A percentile compares a stretch with the other conserved stretches of the same genome.
phyloP scores from a whole-genome alignment of 1,139 yeast species.

The Wickerhamomyces sp. region DNA sequence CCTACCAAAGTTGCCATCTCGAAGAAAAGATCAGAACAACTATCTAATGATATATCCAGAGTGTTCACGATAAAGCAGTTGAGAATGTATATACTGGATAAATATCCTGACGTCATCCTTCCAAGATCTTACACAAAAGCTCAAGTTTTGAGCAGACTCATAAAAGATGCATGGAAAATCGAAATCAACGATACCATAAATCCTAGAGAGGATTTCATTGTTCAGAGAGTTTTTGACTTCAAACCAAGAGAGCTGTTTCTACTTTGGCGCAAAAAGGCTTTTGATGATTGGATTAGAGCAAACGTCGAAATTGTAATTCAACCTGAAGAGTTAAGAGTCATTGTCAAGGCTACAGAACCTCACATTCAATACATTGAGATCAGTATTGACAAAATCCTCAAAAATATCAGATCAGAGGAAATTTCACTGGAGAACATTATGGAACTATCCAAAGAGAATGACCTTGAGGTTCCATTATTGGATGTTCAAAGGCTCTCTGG shows the following conservation, averaged over 20 bases:
- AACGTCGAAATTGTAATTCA: conserved; percentile 38
- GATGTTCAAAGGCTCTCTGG: conserved; percentile 21
- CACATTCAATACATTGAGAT: conserved; percentile 32
- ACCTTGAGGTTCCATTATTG: conserved; percentile 16
- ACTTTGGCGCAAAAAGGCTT: conserved; percentile 30
- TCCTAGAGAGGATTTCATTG: conserved; percentile 34
- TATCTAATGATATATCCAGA: conserved; percentile 21
- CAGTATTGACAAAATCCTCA: conserved; percentile 32
- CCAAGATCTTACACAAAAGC: conserved; percentile 16
- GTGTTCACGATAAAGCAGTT: conserved; percentile 29
- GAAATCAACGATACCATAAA: conserved; percentile 28
- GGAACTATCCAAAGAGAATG: conserved; percentile 4
- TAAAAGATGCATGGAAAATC: conserved; percentile 39
- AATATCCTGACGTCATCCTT: conserved; percentile 11
- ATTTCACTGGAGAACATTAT: conserved; percentile 26
- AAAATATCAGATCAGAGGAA: conserved; percentile 31
- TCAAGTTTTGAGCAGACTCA: conserved; percentile 25
- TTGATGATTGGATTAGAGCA: conserved; percentile 32
- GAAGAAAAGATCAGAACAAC: conserved; percentile 23
- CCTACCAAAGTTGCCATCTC: conserved; percentile 26
- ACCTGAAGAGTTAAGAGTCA: conserved; percentile 27
- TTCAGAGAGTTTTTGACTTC: conserved; percentile 32
- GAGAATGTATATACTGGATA: conserved; percentile 20
- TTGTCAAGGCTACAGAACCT: conserved; percentile 27
- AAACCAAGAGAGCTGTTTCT: conserved; percentile 35